Evolutionary conservation across 2,329 filamentous ascomycete species (phyloP).

Genomic region (Trichoderma guizhouense): DNA sequence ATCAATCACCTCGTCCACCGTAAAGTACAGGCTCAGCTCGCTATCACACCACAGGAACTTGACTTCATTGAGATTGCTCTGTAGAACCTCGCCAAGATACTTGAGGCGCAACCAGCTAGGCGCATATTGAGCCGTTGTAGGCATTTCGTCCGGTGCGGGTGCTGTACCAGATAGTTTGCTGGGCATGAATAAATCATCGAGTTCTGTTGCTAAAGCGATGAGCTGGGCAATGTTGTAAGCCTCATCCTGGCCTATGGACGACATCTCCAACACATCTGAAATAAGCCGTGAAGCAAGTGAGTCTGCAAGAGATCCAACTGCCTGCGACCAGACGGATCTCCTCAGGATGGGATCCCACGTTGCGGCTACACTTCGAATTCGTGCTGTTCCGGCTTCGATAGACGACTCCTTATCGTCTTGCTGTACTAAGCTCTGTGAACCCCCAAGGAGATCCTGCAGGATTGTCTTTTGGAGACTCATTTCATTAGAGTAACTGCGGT

Average conservation of each 20-base stretch:
- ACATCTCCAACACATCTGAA: slow-evolving; percentile 58
- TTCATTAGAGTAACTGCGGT: slow-evolving; percentile 59
- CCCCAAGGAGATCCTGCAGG: slow-evolving; percentile 59
- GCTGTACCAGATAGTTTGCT: slow-evolving; percentile 33
- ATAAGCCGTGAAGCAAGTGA: slow-evolving; percentile 58
- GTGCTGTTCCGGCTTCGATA: slow-evolving; percentile 51
- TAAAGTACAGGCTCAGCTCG: slow-evolving; percentile 62
- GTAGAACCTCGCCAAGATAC: slow-evolving; percentile 61
- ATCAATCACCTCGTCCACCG: slow-evolving; percentile 58
- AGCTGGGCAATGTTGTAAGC: slow-evolving; percentile 59
- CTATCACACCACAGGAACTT: slow-evolving; percentile 63
- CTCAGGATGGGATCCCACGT: slow-evolving; percentile 58
- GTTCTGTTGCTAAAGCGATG: slow-evolving; percentile 54
- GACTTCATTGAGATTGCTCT: slow-evolving; percentile 64
- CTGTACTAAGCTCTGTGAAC: slow-evolving; percentile 57
- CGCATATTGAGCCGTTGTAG: slow-evolving; percentile 59
- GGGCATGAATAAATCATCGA: slow-evolving; percentile 59
- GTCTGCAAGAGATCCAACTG: slow-evolving; percentile 58
- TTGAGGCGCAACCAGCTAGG: slow-evolving; percentile 61
- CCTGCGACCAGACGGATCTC: slow-evolving; percentile 60
- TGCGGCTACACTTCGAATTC: slow-evolving; percentile 51
- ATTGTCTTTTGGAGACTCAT: slow-evolving; percentile 59
- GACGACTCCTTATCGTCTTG: slow-evolving; percentile 52
- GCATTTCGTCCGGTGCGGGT: slow-evolving; percentile 40
- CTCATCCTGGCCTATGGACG: slow-evolving; percentile 60